Base-by-base conservation (phyloP, 257 asterid genomes). In the Gardenia jasminoides region DNA sequence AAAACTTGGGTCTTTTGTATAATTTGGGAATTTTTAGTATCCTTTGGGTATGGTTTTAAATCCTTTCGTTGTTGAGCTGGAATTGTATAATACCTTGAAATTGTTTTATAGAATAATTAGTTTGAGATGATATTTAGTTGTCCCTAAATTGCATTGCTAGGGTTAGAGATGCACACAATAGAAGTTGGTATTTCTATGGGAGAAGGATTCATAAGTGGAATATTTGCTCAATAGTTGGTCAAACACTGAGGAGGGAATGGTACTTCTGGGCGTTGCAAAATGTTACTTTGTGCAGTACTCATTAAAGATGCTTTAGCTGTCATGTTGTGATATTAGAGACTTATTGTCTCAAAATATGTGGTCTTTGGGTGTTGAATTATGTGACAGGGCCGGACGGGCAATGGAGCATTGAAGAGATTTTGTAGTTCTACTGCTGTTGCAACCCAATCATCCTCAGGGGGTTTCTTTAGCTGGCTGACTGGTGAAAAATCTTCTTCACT, bases 381-480 rank as follows among this genome's bases (percentile, higher is more conserved):
- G 54, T 75, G 6, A 72, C 86, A 93, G 98, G 91, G 87, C 66
- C 88, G 62, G 52, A 82, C 87, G 19, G 87, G 88, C 76, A 81
- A 74, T 64, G 81, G 83, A 73, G 84, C 88, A 44, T 79, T 91
- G 85, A 78, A 86, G 83, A 90, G 97, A 83, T 93, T 84, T 84
- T 89, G 94, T 59, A 91, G 88, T 84, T 85, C 97, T 11, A 84
- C 88, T 80, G 97, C 91, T 75, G 88, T 89, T 76, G 89, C 90
- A 44, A 81, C 85, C 74, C 87, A 86, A 69, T 81, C 95, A 66
- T 88, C 96, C 13, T 84, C 94, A 10, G 97, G 90, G 64, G 90
- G 97, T 48, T 50, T 92, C 6, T 87, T 92, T 52, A 80, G 94
- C 79, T 89, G 95, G 96, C 79, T 91, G 85, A 88, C 90, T 3